Evolutionary conservation across 1,284 basidiomycete genomes (phyloP).

Genomic region (Prillingera fragicola): DNA sequence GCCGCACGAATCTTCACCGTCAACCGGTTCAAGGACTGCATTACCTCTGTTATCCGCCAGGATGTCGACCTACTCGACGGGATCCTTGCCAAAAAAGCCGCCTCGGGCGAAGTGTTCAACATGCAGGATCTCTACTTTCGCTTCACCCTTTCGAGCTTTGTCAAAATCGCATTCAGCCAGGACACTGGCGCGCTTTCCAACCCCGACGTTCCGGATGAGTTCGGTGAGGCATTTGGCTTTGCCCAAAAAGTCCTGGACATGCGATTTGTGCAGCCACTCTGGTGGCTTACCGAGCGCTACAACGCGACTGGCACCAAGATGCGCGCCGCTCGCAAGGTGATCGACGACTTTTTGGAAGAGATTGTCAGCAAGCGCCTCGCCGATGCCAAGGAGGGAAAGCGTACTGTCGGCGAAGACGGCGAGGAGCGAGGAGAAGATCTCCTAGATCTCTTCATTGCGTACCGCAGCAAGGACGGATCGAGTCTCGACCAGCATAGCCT

Average conservation of each 20-base stretch:
- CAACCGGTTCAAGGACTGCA: background rate
- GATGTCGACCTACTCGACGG: background rate
- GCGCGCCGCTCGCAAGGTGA: background rate
- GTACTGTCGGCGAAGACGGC: background rate
- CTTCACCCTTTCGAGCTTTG: background rate
- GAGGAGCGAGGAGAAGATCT: background rate
- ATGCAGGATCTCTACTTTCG: background rate
- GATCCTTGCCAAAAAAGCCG: background rate
- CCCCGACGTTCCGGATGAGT: background rate
- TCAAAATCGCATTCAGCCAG: background rate
- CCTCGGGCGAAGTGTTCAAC: background rate
- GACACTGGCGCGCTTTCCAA: background rate
- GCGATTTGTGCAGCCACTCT: background rate
- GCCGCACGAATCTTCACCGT: background rate
- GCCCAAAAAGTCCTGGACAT: background rate
- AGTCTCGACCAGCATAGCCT: background rate
- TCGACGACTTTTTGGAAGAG: background rate
- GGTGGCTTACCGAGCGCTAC: background rate
- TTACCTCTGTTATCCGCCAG: background rate
- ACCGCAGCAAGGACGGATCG: background rate
- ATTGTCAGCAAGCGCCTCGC: background rate
- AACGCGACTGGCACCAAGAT: background rate
- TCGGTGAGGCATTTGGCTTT: background rate
- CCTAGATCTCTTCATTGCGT: background rate
- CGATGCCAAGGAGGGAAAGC: background rate